Percentiles rank a stretch among this genome's conserved stretches.
Evolutionary conservation across 371 early-diverging fungal genomes (phyloP).

Genomic region (Apophysomyces sp.): DNA sequence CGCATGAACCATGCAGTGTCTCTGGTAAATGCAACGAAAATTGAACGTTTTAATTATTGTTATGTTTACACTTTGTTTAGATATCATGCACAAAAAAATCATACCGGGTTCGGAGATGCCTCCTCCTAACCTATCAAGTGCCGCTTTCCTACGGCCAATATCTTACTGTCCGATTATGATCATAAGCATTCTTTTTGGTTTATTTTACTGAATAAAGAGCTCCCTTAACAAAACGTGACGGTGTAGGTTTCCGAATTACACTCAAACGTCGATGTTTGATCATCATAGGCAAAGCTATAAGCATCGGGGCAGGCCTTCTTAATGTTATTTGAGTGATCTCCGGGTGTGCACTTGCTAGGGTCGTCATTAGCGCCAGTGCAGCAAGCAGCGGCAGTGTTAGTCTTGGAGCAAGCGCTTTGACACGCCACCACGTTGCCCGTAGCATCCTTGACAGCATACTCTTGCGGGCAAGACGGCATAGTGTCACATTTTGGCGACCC

Average conservation of each 20-base stretch:
- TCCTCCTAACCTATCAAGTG: too few relatives aligned
- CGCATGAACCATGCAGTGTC: slow-evolving; percentile 8
- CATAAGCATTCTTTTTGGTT: neutral
- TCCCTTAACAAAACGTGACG: slow-evolving; percentile 22
- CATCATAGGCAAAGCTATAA: slow-evolving; percentile 46
- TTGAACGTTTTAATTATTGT: neutral
- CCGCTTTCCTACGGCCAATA: too few relatives aligned
- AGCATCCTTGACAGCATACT: slow-evolving; percentile 5
- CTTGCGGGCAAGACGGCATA: slow-evolving; percentile 15
- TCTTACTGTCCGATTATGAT: too few relatives aligned
- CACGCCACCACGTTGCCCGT: slow-evolving; percentile 10
- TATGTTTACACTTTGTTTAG: too few relatives aligned
- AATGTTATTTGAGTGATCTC: slow-evolving; percentile 8
- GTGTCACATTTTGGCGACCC: slow-evolving; percentile 10
- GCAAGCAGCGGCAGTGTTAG: slow-evolving; percentile 12
- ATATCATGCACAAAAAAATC: too few relatives aligned
- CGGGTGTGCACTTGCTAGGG: slow-evolving; percentile 9
- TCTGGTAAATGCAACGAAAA: slow-evolving; percentile 8
- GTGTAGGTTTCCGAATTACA: slow-evolving; percentile 26
- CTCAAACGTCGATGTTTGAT: slow-evolving; percentile 30
- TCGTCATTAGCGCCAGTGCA: slow-evolving; percentile 15
- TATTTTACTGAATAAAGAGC: neutral
- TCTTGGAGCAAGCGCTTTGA: slow-evolving; percentile 18
- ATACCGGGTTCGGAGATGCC: too few relatives aligned
- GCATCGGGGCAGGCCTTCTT: slow-evolving; percentile 29